A percentile compares a stretch with the other conserved stretches of the same genome.
Conservation (phyloP, 306 rosid genomes). For the Quercus wislizeni region DNA sequence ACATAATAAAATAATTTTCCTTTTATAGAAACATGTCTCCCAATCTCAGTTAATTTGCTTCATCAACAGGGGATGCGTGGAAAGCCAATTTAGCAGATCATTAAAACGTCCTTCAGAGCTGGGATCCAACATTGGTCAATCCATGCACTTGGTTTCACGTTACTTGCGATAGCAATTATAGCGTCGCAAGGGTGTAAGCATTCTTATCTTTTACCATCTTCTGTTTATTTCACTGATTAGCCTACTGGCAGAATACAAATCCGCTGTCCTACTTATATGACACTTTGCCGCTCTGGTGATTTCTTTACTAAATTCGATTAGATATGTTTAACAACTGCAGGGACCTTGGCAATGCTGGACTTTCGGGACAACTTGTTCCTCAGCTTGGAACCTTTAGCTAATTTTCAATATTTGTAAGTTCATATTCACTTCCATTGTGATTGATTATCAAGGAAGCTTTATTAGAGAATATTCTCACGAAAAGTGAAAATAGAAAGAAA, state of each 20-base stretch:
- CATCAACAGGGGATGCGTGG: constrained; percentile 23
- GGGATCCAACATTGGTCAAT: constrained; percentile 23
- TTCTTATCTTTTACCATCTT: neutral
- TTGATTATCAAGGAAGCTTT: neutral
- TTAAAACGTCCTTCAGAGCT: constrained; percentile 27
- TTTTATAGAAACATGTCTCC: too few relatives aligned
- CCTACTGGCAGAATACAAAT: neutral
- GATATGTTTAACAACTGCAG: constrained; percentile 7
- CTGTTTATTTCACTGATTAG: neutral
- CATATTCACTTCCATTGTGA: neutral
- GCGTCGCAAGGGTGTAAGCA: constrained; percentile 22
- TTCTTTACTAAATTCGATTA: neutral
- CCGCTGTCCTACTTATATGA: too few relatives aligned
- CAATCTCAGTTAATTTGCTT: neutral
- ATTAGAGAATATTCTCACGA: neutral
- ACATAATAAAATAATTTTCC: too few relatives aligned
- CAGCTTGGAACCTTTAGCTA: constrained; percentile 27
- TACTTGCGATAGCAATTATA: neutral
- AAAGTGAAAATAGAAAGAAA: neutral
- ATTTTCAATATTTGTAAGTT: constrained; percentile 29
- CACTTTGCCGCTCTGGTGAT: neutral
- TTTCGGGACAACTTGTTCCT: constrained; percentile 26
- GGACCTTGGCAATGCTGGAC: constrained; percentile 25
- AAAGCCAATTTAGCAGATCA: constrained; percentile 22
- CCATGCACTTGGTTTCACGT: constrained; percentile 38